phyloP scores from a whole-genome alignment of 208 protist species.

The Leishmania major region DNA sequence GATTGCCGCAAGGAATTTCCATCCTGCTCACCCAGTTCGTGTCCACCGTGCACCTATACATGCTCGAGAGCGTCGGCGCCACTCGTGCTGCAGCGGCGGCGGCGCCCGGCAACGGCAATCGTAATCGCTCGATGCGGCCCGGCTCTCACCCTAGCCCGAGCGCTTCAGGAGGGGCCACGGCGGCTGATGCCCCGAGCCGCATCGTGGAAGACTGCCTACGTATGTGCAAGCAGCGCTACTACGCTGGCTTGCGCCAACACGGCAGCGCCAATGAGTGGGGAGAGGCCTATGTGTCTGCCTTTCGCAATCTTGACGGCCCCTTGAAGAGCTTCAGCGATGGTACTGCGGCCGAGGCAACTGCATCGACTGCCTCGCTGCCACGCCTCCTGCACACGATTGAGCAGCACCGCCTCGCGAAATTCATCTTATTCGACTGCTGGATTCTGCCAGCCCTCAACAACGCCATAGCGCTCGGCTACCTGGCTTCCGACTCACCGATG shows the following conservation, averaged over 20 bases:
- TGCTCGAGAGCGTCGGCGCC: conserved; percentile 40
- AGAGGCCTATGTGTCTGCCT: not conserved
- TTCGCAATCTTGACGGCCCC: not conserved
- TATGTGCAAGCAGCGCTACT: conserved; percentile 35
- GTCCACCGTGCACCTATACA: conserved; percentile 76
- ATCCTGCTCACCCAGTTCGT: conserved; percentile 78
- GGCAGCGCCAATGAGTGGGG: not conserved
- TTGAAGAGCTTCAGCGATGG: conserved; percentile 22
- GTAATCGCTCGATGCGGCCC: not conserved
- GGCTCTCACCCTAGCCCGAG: not conserved
- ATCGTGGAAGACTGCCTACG: conserved; percentile 26
- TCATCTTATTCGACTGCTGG: conserved; percentile 91
- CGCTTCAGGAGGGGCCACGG: not conserved
- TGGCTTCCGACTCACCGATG: conserved; percentile 61
- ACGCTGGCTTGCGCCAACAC: conserved; percentile 16
- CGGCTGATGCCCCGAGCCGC: conserved; percentile 9
- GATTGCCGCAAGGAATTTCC: conserved; percentile 81
- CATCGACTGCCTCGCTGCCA: conserved; percentile 28
- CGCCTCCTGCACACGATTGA: conserved; percentile 75
- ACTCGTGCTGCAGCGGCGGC: not conserved
- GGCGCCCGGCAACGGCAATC: conserved; percentile 1
- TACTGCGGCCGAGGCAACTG: conserved; percentile 17
- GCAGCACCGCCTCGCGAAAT: conserved; percentile 77
- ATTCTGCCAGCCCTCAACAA: conserved; percentile 87
- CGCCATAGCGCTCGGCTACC: conserved; percentile 60